Conservation (phyloP, 2,329 filamentous ascomycete species). For the Incumbomyces lentus region DNA sequence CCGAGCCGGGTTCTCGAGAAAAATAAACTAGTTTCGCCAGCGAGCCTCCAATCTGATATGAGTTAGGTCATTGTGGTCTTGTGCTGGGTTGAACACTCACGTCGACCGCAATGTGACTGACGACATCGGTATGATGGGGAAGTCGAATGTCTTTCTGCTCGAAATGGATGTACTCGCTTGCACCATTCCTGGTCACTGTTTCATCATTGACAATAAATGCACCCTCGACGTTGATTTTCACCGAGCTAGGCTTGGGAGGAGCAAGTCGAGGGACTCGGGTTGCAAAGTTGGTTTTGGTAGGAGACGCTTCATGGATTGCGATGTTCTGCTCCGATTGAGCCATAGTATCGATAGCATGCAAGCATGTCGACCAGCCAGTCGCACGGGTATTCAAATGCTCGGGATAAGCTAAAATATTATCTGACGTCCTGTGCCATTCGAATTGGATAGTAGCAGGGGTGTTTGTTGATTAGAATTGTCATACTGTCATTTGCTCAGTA, state of each 20-base stretch:
- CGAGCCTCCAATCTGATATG: constrained; percentile 81
- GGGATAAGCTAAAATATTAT: not conserved
- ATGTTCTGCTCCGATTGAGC: constrained; percentile 5
- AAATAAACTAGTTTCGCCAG: constrained; percentile 97
- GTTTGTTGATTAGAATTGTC: constrained; percentile 5
- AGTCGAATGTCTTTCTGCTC: constrained; percentile 91
- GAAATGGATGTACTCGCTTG: constrained; percentile 46
- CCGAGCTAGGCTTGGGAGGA: constrained; percentile 53
- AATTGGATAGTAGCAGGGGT: not conserved
- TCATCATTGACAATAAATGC: constrained; percentile 92
- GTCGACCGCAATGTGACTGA: constrained; percentile 95
- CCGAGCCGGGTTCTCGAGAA: constrained; percentile 71
- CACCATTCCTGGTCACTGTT: constrained; percentile 36
- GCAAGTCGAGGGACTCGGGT: constrained; percentile 26
- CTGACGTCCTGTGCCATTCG: constrained; percentile 4
- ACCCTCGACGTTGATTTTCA: constrained; percentile 92
- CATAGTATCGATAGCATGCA: constrained; percentile 4
- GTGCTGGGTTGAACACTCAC: constrained; percentile 44
- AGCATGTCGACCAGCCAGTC: not conserved
- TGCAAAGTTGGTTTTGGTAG: not conserved
- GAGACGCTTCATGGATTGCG: not conserved
- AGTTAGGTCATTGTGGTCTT: not conserved
- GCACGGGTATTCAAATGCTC: not conserved
- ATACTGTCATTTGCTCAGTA: constrained; percentile 6
- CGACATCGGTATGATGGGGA: constrained; percentile 86